Base-by-base conservation (phyloP, 2,329 filamentous ascomycete species). In the Fusarium sp. region DNA sequence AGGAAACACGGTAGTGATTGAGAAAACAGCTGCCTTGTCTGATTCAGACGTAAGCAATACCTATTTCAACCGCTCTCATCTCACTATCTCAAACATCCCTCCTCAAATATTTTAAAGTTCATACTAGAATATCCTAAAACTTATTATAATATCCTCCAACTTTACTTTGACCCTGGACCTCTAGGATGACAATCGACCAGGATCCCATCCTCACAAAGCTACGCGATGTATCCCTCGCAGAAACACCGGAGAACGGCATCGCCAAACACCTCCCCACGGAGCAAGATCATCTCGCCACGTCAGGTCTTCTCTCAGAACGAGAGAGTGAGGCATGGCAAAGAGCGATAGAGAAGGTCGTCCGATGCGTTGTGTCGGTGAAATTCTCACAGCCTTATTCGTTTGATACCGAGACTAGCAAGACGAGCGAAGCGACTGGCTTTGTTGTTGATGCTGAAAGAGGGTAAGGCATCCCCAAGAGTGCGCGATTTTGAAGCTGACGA, bases 351-450 rank as follows among this genome's bases (percentile, higher is more conserved):
- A 92, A 90, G 66, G 96, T 99, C 5, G 95, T 98, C 45, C 90
- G 92, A 79, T 97, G 94, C 75, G 96, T 98, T n/a, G 96, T 99
- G 35, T 97, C 95, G 14, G 98, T 99, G 78, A 93, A 97, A 72
- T 99, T 98, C 84, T 98, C 95, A 80, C 94, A 98, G 85, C 98
- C 96, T 1, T 97, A 93, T 80, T 94, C 95, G 18, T 99, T 99
- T 80, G 96, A 99, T 80, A 98, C 96, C 6, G 96, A 98, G 75
- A 85, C 93, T 27, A 95, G 96, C 7, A 88, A 97, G 80, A 94
- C 94, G n/a, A 97, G 94, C 76, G 96, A 99, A 83, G 96, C 96
- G 3, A 99, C 96, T 1, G 96, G 96, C 0, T 70, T 70, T 32
- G 40, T 70, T 23, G 63, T 70, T 13, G 68, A 71, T 18, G 67